Evolutionary conservation across 2,329 filamentous ascomycete genomes (phyloP), one percentile per base, ranked within the genome.

Genomic region (Cercospora zeina): DNA sequence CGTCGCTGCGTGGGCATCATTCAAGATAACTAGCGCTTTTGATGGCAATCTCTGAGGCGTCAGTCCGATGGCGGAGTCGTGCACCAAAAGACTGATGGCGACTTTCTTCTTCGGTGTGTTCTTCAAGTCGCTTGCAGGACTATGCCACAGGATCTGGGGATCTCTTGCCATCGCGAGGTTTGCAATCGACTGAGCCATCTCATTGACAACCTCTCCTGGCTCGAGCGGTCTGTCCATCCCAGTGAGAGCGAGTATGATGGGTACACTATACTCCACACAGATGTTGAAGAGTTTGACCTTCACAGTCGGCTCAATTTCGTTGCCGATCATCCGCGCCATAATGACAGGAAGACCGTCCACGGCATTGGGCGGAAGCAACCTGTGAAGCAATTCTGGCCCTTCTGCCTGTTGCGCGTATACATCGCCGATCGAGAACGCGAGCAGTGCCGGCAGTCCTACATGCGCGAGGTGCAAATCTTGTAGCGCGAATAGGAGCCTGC

Each of bases 261-360:
- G 85, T 3, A 97, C 89, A 14, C 89, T 88, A 74, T 99, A 99
- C 73, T 99, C 96, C n/a, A 91, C 76, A 62, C 87, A 88, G 4
- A 96, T 69, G 64, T 96, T 92, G 75, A 89, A 90, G 45, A 97
- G 78, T 73, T 96, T 96, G 62, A 97, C 75, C 74, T 96, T 96
- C 67, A 97, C 81, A 6, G 91, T 87, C 0, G 96, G 93, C 66
- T 97, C 93, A 77, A 96, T 90, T 73, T 97, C 93, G 73, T 97
- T 93, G 0, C 91, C 91, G 67, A 99, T 90, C 78, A 96, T 89
- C 54, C 95, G 85, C 62, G 90, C 85, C 87, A 96, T 96, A 58
- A 97, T 75, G 66, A 93, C 90, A 0, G 88, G 87, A 1, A 85
- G 77, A 27, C 74, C 73, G 21, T 80, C 78, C 8, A 71, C 67